Evolutionary conservation across 345 rosid genomes (phyloP), one percentile per base, ranked within the genome.

Genomic region (Crucihimalaya himalaica): DNA sequence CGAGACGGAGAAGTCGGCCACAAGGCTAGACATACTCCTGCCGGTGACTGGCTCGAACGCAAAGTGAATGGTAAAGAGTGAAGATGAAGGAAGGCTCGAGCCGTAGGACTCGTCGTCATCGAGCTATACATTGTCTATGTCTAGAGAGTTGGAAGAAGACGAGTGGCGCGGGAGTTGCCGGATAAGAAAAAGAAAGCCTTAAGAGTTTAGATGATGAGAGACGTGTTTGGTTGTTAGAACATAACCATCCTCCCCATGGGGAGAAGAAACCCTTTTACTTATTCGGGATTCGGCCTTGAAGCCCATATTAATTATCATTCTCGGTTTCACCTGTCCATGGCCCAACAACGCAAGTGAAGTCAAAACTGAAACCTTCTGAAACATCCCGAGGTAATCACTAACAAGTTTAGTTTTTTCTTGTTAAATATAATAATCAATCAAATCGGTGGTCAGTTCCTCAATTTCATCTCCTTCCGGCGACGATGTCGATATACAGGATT

Each of bases 401-500:
- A 6, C 37, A 8, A 21, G 39, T 20, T 32, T 8, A 9, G n/a
- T 35, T 62, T 54, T 3, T 15, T n/a, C n/a, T n/a, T 51, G n/a
- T 12, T 21, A 25, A 13, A 52, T 13, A 5, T 27, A 14, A 25
- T 12, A 25, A 18, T 16, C 9, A 19, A 27, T 13, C 0, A 0
- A 54, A 8, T 46, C 52, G 11, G 19, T 15, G 16, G 19, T 25
- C 3, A 16, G 13, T 15, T 4, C 2, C 13, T 34, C 15, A 18
- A 39, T 31, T 51, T 51, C 74, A 11, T 40, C 27, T 15, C 8
- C 15, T 40, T 19, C 37, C 66, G 29, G 69, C 52, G 67, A 21
- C 67, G 4, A 35, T 74, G 50, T 80, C 87, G 20, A 74, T 86
- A 12, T 79, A 80, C 39, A 84, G 82, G 23, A 78, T 86, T n/a